Base-by-base conservation (phyloP, 2,329 filamentous ascomycete species). In the Aspergillus latus region DNA sequence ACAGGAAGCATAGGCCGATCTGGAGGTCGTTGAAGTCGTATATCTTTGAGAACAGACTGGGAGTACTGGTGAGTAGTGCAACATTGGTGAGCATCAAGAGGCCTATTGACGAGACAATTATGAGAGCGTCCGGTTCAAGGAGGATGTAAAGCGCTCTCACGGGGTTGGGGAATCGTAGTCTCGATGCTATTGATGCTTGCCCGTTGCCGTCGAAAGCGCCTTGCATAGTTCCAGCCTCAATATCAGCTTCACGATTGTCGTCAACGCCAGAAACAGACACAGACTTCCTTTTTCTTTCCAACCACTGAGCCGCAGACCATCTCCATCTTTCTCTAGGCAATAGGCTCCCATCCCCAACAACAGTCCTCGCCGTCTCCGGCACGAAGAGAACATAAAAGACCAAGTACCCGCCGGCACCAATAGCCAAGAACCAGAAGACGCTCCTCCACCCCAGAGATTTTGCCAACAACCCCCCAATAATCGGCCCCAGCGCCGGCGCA, bases 361-460 rank as follows among this genome's bases (percentile, higher is more conserved):
- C 61, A 32, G 64, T 69, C 6, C 74, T 68, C n/a, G 61, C 52
- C 7, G 77, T 80, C 59, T 80, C 78, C 0, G 86, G 87, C 4
- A 82, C 76, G 8, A 87, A 61, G 2, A 80, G 64, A 57, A 84
- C 83, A 0, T 83, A 78, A 2, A 87, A 57, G 29, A 87, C 69
- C 69, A 82, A 83, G 0, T 73, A 70, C 3, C 63, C 69, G 0
- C 62, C 64, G 0, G 72, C 68, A 1, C 73, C 72, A 39, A 89
- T 86, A 37, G 82, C 78, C 54, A 87, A 78, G 64, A 88, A 88
- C 86, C 86, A 89, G 64, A 89, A 89, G 54, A 88, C 84, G 53
- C 82, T 78, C n/a, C 82, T 75, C 87, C 87, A 90, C 7, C 84
- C 85, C 0, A 88, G 76, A 58, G 81, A 87, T 60, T 88, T 76